Percentiles rank a stretch among this genome's conserved stretches.
Evolutionary conservation across 305 asterid species (phyloP).

Genomic region (Stenogyne calaminthoides): DNA sequence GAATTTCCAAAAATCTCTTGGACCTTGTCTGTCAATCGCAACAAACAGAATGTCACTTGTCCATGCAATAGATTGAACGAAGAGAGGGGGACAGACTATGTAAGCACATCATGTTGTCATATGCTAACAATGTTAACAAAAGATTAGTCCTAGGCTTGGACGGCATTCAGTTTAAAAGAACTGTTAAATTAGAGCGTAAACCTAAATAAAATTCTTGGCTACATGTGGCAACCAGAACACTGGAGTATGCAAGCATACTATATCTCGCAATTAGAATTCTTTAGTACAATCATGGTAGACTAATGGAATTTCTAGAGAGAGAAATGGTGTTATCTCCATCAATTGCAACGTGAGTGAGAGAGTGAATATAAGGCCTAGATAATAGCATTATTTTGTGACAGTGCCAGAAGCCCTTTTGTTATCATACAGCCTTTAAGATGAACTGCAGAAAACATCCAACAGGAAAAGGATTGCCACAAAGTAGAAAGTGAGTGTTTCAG

Average conservation of each 20-base stretch:
- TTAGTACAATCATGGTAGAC: not conserved
- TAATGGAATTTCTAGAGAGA: not conserved
- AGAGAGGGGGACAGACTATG: not conserved
- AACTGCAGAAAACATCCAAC: not conserved
- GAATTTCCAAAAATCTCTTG: slow-evolving; percentile 92
- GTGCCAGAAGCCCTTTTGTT: not conserved
- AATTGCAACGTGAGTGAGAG: not conserved
- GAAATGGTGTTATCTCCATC: not conserved
- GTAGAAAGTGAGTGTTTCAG: not conserved
- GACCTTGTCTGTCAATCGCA: slow-evolving; percentile 70
- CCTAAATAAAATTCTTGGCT: not conserved
- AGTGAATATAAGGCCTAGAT: not conserved
- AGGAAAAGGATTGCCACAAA: not conserved
- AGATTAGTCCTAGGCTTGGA: not conserved
- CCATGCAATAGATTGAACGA: not conserved
- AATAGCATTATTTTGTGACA: not conserved
- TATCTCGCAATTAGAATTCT: not conserved
- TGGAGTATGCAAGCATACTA: slow-evolving; percentile 3
- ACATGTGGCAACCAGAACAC: not conserved
- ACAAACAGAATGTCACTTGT: slow-evolving; percentile 23
- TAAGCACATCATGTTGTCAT: slow-evolving; percentile 16
- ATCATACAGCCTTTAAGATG: not conserved
- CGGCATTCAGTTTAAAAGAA: slow-evolving; percentile 7
- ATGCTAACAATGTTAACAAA: not conserved
- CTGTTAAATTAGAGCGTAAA: not conserved